Evolutionary conservation across 805 yeast genomes (phyloP), one percentile per base, ranked within the genome.

Genomic region (Helenozyma baotianmanensis): DNA sequence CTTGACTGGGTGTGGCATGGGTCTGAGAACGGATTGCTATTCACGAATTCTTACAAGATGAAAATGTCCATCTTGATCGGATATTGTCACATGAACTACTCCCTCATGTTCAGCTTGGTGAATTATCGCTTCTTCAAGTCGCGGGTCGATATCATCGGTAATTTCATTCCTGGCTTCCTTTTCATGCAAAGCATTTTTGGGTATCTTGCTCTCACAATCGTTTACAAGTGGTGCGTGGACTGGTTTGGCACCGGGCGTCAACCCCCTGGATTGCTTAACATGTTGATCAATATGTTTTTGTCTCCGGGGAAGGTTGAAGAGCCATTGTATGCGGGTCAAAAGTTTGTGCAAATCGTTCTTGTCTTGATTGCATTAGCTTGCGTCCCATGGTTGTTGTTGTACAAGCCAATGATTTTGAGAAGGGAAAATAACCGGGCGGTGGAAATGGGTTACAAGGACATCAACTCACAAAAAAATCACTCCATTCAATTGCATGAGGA

Each of bases 131-230:
- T 68, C 46, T 80, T 79, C 63, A 62, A 72, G 25, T 75, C 82
- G 9, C 59, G 58, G 47, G 74, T 81, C 42, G 87, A 82, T 50
- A 75, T 82, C 30, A 58, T 81, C 32, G 88, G 87, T 40, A 81
- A 80, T 50, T 82, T 81, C 46, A 64, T 81, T 28, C 89, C 89
- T 1, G 86, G 88, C 14, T 65, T 81, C 33, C 56, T 81, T 28
- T 82, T 81, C 60, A 79, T 81, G 87, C 84, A 79, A 53, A 70
- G 82, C 45, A 81, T 82, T 25, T 82, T 82, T 52, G 89, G 89
- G 11, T 82, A 82, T 51, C 62, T 82, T 28, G 65, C 82, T 4
- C 40, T 80, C n/a, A 65, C 78, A 25, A 80, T 82, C 41, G 68
- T 82, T 25, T 82, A 80, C 61, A 82, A 82, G 57, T 82, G 89